These are phyloP conservation scores for Cryptosporidium parvum DNA, from an alignment of 169 alveolate species.

Conservation along the genomic window DNA sequence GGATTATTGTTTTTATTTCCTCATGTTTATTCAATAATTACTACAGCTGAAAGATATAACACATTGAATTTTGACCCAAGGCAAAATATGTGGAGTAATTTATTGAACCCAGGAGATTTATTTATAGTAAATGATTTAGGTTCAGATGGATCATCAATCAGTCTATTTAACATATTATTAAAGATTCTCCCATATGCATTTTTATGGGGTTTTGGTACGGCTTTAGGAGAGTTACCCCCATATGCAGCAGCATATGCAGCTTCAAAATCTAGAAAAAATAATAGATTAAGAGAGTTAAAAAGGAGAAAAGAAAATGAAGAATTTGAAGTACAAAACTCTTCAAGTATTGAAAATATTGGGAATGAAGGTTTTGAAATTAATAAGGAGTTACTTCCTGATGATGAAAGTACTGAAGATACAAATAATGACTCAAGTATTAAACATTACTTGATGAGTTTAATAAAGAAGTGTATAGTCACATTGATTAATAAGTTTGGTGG, in stretches of 20 bases:
- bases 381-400: constrained; percentile 40
- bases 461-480: constrained; percentile 83
- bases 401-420: background rate
- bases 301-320: constrained; percentile 2
- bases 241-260: constrained; percentile 94
- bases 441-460: constrained; percentile 78
- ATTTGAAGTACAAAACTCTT: background rate
- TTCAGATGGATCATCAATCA: constrained; percentile 38
- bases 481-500: constrained; percentile 89
- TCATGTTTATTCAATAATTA: constrained; percentile 82
- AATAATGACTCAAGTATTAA: constrained; percentile 77
- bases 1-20: constrained; percentile 86
- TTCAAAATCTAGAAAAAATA: constrained; percentile 78
- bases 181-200: constrained; percentile 82
- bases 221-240: constrained; percentile 96
- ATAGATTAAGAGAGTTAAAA: constrained; percentile 22
- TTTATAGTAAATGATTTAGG: background rate
- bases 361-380: background rate
- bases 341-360: background rate
- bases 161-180: constrained; percentile 76
- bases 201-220: constrained; percentile 96
- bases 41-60: constrained; percentile 82
- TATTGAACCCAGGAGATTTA: constrained; percentile 62
- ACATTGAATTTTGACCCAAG: constrained; percentile 82
- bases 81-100: constrained; percentile 65